phyloP scores from a whole-genome alignment of 805 yeast genomes.

The Wickerhamiella qilinensis region DNA sequence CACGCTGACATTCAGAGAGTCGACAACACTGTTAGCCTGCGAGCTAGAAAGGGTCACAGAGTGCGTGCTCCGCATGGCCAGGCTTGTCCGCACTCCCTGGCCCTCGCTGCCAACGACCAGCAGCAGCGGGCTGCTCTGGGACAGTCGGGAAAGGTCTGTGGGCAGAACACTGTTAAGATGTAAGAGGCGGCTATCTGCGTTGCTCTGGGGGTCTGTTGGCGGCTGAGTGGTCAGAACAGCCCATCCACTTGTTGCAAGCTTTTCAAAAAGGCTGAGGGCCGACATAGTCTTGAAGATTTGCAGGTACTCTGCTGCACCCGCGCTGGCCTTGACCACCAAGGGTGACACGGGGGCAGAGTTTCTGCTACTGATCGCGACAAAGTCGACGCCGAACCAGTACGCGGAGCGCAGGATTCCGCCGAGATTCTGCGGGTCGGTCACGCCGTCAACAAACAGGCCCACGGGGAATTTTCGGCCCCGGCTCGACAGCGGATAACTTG shows the following conservation, averaged over 20 bases:
- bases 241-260: slow-evolving; percentile 50
- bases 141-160: slow-evolving; percentile 28
- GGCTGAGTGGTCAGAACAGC: slow-evolving; percentile 40
- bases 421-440: slow-evolving; percentile 74
- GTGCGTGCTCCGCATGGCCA: slow-evolving; percentile 28
- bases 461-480: slow-evolving; percentile 36
- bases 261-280: slow-evolving; percentile 46
- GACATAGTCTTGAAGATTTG: slow-evolving; percentile 42
- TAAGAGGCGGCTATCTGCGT: neutral
- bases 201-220: slow-evolving; percentile 21
- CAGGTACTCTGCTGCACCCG: slow-evolving; percentile 69
- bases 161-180: slow-evolving; percentile 21
- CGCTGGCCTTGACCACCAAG: slow-evolving; percentile 61
- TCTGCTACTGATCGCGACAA: slow-evolving; percentile 48
- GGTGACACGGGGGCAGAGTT: slow-evolving; percentile 67
- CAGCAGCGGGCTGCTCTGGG: slow-evolving; percentile 40
- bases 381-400: slow-evolving; percentile 69
- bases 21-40: slow-evolving; percentile 26
- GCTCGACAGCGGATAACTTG: neutral
- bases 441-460: slow-evolving; percentile 61
- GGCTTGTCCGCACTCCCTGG: slow-evolving; percentile 54
- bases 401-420: slow-evolving; percentile 76
- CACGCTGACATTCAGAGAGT: slow-evolving; percentile 78
- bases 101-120: slow-evolving; percentile 80
- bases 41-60: slow-evolving; percentile 10